Percentiles rank a stretch among this genome's conserved stretches.
These are phyloP conservation scores for Brettanomyces naardenensis DNA, from an alignment of 805 yeast species.

Conservation along the genomic window DNA sequence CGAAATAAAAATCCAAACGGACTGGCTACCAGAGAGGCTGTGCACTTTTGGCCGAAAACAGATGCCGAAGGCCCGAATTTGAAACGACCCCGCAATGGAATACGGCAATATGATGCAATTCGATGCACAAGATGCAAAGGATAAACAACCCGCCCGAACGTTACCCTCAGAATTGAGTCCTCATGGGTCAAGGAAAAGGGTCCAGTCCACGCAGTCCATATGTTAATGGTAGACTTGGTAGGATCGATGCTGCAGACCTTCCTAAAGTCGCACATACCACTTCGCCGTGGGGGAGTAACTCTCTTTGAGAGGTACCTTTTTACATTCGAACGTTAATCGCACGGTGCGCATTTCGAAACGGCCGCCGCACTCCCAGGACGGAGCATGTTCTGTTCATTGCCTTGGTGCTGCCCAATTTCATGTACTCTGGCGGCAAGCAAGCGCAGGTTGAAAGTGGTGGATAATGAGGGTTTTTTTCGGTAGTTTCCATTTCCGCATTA, in stretches of 20 bases:
- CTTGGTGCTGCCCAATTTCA: not conserved
- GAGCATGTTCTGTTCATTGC: not conserved
- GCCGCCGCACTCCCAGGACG: not conserved
- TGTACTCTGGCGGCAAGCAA: not conserved
- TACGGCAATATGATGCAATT: not conserved
- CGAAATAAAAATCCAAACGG: too few species aligned
- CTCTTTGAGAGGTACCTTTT: not conserved
- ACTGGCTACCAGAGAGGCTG: too few species aligned
- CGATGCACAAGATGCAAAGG: too few species aligned
- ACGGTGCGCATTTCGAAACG: not conserved
- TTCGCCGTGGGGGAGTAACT: not conserved
- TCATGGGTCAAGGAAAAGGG: not conserved
- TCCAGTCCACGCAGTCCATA: not conserved
- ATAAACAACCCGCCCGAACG: not conserved
- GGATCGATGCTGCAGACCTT: not conserved
- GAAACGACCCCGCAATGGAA: not conserved
- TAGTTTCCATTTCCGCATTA: not conserved
- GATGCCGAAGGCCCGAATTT: not conserved
- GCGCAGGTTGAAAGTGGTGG: not conserved
- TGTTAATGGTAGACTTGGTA: not conserved
- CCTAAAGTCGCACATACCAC: not conserved
- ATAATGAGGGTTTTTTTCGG: not conserved
- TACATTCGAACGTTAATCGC: not conserved
- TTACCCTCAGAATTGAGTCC: not conserved
- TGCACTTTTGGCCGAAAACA: not conserved